Evolutionary conservation across 148 eudicot genomes (phyloP).

Genomic region (Salicornia ramosissima): DNA sequence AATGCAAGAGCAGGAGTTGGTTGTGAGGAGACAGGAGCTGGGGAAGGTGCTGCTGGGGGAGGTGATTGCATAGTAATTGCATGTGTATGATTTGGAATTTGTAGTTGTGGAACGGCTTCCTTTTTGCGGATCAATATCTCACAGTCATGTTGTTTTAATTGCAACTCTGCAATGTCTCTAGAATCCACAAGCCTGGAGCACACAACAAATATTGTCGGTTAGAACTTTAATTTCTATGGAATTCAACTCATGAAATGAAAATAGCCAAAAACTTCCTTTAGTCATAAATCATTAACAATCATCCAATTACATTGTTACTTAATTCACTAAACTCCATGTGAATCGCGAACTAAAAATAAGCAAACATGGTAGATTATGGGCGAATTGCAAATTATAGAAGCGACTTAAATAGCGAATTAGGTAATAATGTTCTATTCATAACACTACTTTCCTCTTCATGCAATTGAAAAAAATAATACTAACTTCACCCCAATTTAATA

Average conservation of each 20-base stretch:
- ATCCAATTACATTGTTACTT: no score
- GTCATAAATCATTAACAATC: no score
- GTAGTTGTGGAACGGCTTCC: slow-evolving; percentile 56
- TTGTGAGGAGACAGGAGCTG: slow-evolving; percentile 33
- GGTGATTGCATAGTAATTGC: slow-evolving; percentile 44
- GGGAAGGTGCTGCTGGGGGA: slow-evolving; percentile 32
- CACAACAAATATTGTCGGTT: neutral
- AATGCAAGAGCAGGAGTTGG: slow-evolving; percentile 26
- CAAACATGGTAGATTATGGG: no score
- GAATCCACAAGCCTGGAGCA: slow-evolving; percentile 76
- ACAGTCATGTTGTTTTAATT: slow-evolving; percentile 70
- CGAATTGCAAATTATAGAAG: no score
- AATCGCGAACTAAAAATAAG: no score
- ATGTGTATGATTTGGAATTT: slow-evolving; percentile 35
- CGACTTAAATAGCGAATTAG: no score
- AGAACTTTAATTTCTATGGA: neutral
- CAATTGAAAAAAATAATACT: neutral
- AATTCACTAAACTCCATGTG: no score
- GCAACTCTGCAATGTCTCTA: slow-evolving; percentile 66
- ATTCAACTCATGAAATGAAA: neutral
- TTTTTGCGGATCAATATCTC: slow-evolving; percentile 71
- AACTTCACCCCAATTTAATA: no score
- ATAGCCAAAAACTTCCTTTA: neutral
- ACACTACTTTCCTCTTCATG: neutral
- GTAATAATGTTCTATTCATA: no score